Conservation (phyloP, 805 yeast species). For the Vanderwaltozyma yarrowii region DNA sequence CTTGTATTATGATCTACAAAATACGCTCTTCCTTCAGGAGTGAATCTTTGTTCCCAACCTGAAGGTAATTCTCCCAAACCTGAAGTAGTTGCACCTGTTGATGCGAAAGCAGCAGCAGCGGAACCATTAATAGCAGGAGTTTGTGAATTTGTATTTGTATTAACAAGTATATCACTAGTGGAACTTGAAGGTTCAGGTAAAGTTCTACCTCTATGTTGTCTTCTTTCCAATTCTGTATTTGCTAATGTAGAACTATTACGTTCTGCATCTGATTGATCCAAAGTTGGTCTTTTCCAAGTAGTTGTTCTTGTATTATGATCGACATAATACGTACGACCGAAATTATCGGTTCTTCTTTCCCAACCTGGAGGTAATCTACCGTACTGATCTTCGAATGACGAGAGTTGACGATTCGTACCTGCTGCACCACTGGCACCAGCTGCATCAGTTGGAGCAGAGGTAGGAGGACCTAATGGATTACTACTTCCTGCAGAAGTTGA, state of each 20-base stretch:
- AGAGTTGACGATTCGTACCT: constrained; percentile 49
- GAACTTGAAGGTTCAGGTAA: constrained; percentile 47
- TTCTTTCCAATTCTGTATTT: constrained; percentile 77
- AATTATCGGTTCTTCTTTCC: constrained; percentile 97
- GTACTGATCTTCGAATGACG: constrained; percentile 93
- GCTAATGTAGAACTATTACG: constrained; percentile 48
- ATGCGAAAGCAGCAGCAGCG: constrained; percentile 58
- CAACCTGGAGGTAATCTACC: constrained; percentile 98
- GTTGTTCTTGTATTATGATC: constrained; percentile 97
- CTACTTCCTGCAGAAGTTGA: background rate
- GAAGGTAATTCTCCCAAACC: constrained; percentile 96
- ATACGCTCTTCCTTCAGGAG: constrained; percentile 97
- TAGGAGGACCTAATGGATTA: constrained; percentile 4
- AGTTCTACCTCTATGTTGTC: constrained; percentile 84
- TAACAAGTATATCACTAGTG: constrained; percentile 21
- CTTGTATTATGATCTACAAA: constrained; percentile 99
- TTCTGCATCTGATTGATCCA: constrained; percentile 66
- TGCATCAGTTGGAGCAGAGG: constrained; percentile 6
- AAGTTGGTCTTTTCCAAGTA: constrained; percentile 96
- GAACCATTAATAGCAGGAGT: constrained; percentile 40
- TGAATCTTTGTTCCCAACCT: constrained; percentile 98
- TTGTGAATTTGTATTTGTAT: constrained; percentile 39
- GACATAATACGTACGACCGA: constrained; percentile 95
- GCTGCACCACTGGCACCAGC: constrained; percentile 10
- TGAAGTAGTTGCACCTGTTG: constrained; percentile 76